Evolutionary conservation across 2,329 filamentous ascomycete genomes (phyloP), one percentile per base, ranked within the genome.

Genomic region (Aspergillus awamori): DNA sequence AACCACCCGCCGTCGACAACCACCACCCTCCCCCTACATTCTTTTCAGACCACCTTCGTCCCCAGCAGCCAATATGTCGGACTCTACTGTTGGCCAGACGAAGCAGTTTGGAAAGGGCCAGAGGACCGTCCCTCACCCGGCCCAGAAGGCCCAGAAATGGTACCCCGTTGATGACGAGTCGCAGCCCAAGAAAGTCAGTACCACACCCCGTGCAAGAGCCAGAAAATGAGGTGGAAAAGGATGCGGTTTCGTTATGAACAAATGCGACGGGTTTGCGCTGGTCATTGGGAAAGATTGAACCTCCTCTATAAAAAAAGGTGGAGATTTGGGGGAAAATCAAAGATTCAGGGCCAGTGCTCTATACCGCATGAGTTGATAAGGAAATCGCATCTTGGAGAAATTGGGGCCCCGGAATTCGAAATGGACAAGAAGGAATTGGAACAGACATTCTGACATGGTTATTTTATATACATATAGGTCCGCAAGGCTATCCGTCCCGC

Each of bases 101-200:
- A 96, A 97, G 92, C 94, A 91, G 87, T 97, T 97, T 87, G 93
- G 93, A 86, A 95, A 95, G 88, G 92, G 92, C 84, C 91, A 92
- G 85, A 89, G 94, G 86, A 87, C 90, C 82, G 89, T 97, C 82
- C 93, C 47, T 26, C 47, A 49, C 47, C 47, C 86, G 82, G 86
- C 86, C 79, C 88, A 97, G 83, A 96, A 96, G 91, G 94, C 94
- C 77, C 89, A 91, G 87, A 98, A 97, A 87, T 99, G 94, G 92
- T 99, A 99, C 86, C 92, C 93, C 82, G 91, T 92, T 80, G 91
- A 96, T 82, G 94, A 97, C 83, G 91, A 94, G 79, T 80, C 87
- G 80, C 84, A 90, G 83, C 87, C 88, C 77, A 96, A 93, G 89
- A 94, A 96, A 91, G 95, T 99, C 88, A 87, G 93, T 91, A 74